Conservation (phyloP, 2,329 filamentous ascomycete species). For the Fusarium stilboides region DNA sequence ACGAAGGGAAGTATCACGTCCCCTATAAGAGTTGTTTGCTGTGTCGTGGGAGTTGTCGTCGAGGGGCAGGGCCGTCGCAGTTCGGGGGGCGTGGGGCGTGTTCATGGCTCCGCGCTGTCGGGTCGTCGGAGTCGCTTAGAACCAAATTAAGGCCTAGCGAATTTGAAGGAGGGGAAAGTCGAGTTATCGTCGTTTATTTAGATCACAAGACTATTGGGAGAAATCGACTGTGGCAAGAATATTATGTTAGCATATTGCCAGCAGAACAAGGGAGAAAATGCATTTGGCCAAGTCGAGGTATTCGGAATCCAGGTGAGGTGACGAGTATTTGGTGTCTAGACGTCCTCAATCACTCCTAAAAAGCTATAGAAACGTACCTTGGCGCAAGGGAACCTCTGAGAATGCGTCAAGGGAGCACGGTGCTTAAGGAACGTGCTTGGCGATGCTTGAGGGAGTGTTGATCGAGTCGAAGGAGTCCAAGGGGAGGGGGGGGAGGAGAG, state of each 20-base stretch:
- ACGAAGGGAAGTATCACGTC: constrained; percentile 42
- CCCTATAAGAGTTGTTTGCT: constrained; percentile 31
- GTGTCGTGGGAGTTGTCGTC: constrained; percentile 39
- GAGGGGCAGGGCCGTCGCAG: constrained; percentile 49
- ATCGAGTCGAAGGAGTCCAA: constrained; percentile 26
- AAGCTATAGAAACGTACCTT: constrained; percentile 41
- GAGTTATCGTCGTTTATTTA: constrained; percentile 22
- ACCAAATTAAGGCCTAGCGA: constrained; percentile 38
- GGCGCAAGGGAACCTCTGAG: constrained; percentile 28
- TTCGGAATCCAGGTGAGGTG: constrained; percentile 36
- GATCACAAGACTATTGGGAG: constrained; percentile 14
- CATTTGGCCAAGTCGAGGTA: constrained; percentile 19
- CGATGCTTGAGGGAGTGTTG: constrained; percentile 37
- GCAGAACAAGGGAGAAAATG: constrained; percentile 13
- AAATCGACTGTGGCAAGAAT: constrained; percentile 7
- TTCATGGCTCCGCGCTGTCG: constrained; percentile 52
- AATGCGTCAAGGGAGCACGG: constrained; percentile 33
- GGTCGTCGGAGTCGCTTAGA: constrained; percentile 43
- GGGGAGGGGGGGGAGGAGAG: constrained; percentile 30
- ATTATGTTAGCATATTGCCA: constrained; percentile 29
- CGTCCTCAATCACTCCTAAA: constrained; percentile 3
- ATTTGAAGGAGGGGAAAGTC: constrained; percentile 13
- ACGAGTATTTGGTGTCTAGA: constrained; percentile 29
- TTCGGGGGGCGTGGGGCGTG: constrained; percentile 49
- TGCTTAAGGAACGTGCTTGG: constrained; percentile 31